Conservation (phyloP, 805 yeast species). For the Candida hispaniensis region DNA sequence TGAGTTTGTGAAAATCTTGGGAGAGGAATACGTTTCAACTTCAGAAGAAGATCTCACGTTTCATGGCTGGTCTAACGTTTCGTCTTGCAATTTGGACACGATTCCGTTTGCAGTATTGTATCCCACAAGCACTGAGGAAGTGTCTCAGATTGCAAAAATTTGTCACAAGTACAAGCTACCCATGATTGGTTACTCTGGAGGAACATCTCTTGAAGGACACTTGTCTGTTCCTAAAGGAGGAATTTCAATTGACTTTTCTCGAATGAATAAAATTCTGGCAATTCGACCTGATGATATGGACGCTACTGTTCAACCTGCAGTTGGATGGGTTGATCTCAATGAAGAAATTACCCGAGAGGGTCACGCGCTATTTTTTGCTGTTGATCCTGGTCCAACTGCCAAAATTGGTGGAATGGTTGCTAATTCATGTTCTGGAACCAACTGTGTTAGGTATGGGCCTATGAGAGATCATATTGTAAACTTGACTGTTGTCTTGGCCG, state of each 20-base stretch:
- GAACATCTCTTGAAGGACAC: conserved; percentile 76
- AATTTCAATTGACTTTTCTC: conserved; percentile 47
- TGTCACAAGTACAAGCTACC: conserved; percentile 55
- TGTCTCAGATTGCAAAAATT: conserved; percentile 49
- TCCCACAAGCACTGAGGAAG: conserved; percentile 57
- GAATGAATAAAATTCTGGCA: conserved; percentile 47
- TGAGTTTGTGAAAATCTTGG: conserved; percentile 40
- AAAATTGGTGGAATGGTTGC: conserved; percentile 70
- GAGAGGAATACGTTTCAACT: conserved; percentile 38
- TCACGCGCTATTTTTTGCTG: conserved; percentile 51
- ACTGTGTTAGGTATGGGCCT: conserved; percentile 70
- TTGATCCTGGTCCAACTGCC: conserved; percentile 76
- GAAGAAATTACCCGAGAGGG: conserved; percentile 37
- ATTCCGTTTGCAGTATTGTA: conserved; percentile 47
- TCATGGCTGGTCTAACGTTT: conserved; percentile 27
- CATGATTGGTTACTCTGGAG: conserved; percentile 69
- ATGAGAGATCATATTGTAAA: conserved; percentile 63
- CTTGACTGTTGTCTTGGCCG: conserved; percentile 66
- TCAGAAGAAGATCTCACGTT: conserved; percentile 24
- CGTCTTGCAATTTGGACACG: conserved; percentile 24
- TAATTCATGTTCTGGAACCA: conserved; percentile 71
- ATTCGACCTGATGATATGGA: conserved; percentile 59
- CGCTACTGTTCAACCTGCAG: conserved; percentile 64
- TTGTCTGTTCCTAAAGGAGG: conserved; percentile 60
- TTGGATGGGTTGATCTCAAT: conserved; percentile 65